phyloP scores from a whole-genome alignment of 208 protist genomes.

The Angomonas deanei region DNA sequence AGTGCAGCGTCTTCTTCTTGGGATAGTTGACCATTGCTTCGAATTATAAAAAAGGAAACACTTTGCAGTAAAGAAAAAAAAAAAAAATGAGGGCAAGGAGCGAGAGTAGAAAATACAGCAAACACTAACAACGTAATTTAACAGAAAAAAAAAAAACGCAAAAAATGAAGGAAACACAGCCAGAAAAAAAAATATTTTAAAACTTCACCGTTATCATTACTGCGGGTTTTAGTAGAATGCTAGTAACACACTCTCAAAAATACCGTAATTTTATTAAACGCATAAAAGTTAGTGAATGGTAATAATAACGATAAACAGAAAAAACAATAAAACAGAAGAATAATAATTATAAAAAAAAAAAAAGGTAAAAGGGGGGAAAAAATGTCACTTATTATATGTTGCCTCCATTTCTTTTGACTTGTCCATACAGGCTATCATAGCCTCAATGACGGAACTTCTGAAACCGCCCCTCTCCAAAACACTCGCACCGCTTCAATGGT shows the following conservation, averaged over 20 bases:
- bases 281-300: no score
- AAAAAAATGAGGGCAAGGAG: constrained; percentile 11
- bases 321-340: constrained; percentile 4
- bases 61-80: constrained; percentile 5
- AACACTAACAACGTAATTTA: constrained; percentile 8
- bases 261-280: constrained; percentile 4
- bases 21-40: constrained; percentile 94
- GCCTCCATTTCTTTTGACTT: constrained; percentile 84
- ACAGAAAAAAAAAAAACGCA: constrained; percentile 9
- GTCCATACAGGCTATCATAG: constrained; percentile 85
- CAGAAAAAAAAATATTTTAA: no score
- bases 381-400: constrained; percentile 21
- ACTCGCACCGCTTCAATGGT: constrained; percentile 93
- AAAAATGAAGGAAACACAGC: constrained; percentile 13
- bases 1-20: constrained; percentile 92
- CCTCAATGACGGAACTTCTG: constrained; percentile 88
- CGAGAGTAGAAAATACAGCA: background rate
- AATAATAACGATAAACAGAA: constrained; percentile 1
- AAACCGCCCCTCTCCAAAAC: constrained; percentile 90
- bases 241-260: no score
- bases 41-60: background rate
- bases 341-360: constrained; percentile 5
- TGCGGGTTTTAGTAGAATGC: no score
- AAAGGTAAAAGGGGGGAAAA: no score
- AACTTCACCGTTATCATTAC: no score